phyloP scores from a whole-genome alignment of 345 rosid species.

The Melastoma malabathricum region DNA sequence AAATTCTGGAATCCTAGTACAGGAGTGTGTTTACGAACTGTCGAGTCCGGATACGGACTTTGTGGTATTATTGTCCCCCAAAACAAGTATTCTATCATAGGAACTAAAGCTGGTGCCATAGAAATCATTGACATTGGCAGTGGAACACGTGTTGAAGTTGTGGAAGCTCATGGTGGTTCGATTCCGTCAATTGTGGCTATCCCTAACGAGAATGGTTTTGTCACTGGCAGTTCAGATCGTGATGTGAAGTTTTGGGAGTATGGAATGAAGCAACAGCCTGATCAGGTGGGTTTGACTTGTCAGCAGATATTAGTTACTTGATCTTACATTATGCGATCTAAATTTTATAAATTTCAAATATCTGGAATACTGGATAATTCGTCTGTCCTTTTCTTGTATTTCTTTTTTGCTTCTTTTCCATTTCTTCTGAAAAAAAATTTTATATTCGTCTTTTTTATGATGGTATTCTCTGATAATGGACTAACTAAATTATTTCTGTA shows the following conservation, averaged over 20 bases:
- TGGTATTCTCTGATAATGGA: too few relatives aligned
- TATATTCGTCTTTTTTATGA: too few relatives aligned
- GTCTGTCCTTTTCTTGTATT: too few relatives aligned
- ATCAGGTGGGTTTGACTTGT: conserved; percentile 33
- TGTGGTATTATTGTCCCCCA: conserved; percentile 84
- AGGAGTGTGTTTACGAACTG: conserved; percentile 82
- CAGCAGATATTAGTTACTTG: too few relatives aligned
- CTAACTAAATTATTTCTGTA: too few relatives aligned
- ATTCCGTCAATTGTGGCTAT: conserved; percentile 56
- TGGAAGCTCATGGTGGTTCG: conserved; percentile 88
- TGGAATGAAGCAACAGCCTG: conserved; percentile 46
- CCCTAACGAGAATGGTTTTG: conserved; percentile 71
- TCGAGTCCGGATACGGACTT: conserved; percentile 83
- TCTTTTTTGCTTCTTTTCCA: too few relatives aligned
- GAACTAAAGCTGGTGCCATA: conserved; percentile 76
- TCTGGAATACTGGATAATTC: too few relatives aligned
- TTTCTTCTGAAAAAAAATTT: too few relatives aligned
- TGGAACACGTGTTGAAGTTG: conserved; percentile 52
- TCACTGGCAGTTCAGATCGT: conserved; percentile 93
- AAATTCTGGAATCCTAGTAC: conserved; percentile 96
- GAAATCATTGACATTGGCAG: conserved; percentile 85
- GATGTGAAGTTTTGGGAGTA: conserved; percentile 93
- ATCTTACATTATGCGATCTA: too few relatives aligned
- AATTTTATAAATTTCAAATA: too few relatives aligned
- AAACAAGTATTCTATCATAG: conserved; percentile 72